These are phyloP conservation scores for Hypoxylon sp. DNA, from an alignment of 2,329 filamentous ascomycete species.

Conservation along the genomic window DNA sequence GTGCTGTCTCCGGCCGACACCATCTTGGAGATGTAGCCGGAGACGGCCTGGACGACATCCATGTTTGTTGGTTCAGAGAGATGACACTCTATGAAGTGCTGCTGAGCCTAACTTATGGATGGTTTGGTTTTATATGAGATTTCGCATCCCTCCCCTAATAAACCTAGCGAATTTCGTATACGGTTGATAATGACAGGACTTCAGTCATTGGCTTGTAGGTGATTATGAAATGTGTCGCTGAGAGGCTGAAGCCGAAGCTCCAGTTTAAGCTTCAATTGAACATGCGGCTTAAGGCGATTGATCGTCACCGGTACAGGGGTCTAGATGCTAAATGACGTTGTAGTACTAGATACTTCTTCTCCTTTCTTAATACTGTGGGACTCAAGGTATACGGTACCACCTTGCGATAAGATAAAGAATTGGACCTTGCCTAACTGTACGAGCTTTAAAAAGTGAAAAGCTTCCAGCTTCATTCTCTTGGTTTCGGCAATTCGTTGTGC, in stretches of 20 bases:
- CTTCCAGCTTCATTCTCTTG: conserved; percentile 18
- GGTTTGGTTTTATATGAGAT: conserved; percentile 2
- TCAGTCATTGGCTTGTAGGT: conserved; percentile 10
- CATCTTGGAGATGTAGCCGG: conserved; percentile 97
- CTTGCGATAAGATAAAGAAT: conserved; percentile 51
- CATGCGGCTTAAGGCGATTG: conserved; percentile 28
- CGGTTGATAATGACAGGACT: not conserved
- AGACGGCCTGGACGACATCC: conserved; percentile 94
- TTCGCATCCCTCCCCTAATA: not conserved
- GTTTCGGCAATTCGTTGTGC: conserved; percentile 10
- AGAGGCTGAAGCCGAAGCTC: conserved; percentile 8
- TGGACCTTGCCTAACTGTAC: conserved; percentile 22
- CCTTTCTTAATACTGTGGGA: not conserved
- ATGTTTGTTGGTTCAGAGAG: conserved; percentile 66
- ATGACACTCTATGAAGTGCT: not conserved
- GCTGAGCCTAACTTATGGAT: not conserved
- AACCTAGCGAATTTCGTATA: not conserved
- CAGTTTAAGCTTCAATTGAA: conserved; percentile 24
- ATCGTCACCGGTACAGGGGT: conserved; percentile 48
- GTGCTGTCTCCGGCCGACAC: conserved; percentile 84
- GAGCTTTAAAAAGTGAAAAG: conserved; percentile 31
- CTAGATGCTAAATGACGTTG: conserved; percentile 36
- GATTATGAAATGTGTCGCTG: not conserved
- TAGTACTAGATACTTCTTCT: conserved; percentile 44
- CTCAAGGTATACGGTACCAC: conserved; percentile 25